Evolutionary conservation across 164 flowering plant genomes (phyloP).

Genomic region (Chimonanthus praecox): DNA sequence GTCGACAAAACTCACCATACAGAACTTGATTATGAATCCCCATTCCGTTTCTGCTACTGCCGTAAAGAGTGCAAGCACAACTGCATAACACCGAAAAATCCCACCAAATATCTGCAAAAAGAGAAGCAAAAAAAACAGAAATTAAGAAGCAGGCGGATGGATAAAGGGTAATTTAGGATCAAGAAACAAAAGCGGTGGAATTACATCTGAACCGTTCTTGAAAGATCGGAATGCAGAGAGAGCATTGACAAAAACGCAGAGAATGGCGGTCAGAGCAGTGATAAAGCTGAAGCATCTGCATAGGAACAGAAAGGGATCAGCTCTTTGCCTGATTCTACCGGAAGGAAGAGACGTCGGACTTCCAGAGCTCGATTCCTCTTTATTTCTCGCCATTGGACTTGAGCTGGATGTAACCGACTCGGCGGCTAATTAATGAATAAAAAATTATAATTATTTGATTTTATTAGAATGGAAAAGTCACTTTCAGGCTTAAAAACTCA

Average conservation of each 20-base stretch:
- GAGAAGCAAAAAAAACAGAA: background rate
- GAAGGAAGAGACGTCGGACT: background rate
- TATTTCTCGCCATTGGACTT: slow-evolving; percentile 12
- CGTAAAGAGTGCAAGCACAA: slow-evolving; percentile 57
- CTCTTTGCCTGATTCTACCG: slow-evolving; percentile 22
- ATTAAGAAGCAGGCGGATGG: background rate
- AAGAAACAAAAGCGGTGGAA: background rate
- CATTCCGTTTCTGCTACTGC: slow-evolving; percentile 92
- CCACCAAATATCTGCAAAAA: slow-evolving; percentile 73
- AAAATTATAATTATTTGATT: too few species aligned
- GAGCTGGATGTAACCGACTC: too few species aligned
- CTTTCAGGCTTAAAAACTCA: too few species aligned
- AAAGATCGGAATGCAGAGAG: slow-evolving; percentile 75
- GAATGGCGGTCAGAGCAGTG: slow-evolving; percentile 48
- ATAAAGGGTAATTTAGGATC: background rate
- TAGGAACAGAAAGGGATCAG: slow-evolving; percentile 55
- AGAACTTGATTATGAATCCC: slow-evolving; percentile 65
- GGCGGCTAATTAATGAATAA: too few species aligned
- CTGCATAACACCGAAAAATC: slow-evolving; percentile 90
- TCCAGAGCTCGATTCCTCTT: slow-evolving; percentile 8
- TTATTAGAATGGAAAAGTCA: too few species aligned
- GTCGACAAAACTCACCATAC: slow-evolving; percentile 45
- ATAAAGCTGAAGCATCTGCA: slow-evolving; percentile 77
- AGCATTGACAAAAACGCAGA: slow-evolving; percentile 70
- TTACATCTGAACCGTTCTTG: slow-evolving; percentile 62